These are phyloP conservation scores for Papiliotrema nemorosa DNA, from an alignment of 1,284 basidiomycete genomes.

Conservation along the genomic window DNA sequence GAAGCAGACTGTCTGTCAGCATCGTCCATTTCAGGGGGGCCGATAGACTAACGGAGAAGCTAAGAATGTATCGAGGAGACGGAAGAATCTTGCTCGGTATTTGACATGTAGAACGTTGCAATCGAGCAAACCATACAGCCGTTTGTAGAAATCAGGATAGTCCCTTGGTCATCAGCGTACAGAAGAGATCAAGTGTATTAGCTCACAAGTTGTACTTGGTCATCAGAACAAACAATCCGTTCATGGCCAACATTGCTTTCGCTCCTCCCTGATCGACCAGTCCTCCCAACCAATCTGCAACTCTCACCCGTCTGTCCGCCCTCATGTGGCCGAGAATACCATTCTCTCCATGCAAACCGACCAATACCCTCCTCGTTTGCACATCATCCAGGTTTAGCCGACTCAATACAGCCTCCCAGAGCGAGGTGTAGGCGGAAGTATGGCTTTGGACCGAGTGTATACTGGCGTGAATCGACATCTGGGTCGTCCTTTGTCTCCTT, in stretches of 20 bases:
- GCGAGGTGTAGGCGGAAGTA: conserved; percentile 28
- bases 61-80: conserved; percentile 84
- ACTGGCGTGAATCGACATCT: conserved; percentile 32
- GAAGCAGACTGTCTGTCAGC: conserved; percentile 64
- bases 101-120: conserved; percentile 83
- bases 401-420: conserved; percentile 37
- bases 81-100: conserved; percentile 91
- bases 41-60: conserved; percentile 70
- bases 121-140: conserved; percentile 86
- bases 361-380: conserved; percentile 39
- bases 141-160: conserved; percentile 92
- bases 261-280: conserved; percentile 83
- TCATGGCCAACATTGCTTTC: conserved; percentile 85
- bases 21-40: too few relatives aligned
- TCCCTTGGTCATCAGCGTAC: conserved; percentile 58
- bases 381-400: conserved; percentile 21
- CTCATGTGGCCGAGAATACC: conserved; percentile 45
- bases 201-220: conserved; percentile 87
- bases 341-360: conserved; percentile 40
- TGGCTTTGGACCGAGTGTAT: conserved; percentile 35
- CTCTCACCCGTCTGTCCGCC: conserved; percentile 58
- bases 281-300: conserved; percentile 91
- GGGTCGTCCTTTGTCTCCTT: conserved; percentile 36
- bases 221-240: conserved; percentile 87
- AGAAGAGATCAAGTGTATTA: background rate